These are phyloP conservation scores for Pseudofabraea citricarpa DNA, from an alignment of 2,329 filamentous ascomycete genomes.

Conservation along the genomic window DNA sequence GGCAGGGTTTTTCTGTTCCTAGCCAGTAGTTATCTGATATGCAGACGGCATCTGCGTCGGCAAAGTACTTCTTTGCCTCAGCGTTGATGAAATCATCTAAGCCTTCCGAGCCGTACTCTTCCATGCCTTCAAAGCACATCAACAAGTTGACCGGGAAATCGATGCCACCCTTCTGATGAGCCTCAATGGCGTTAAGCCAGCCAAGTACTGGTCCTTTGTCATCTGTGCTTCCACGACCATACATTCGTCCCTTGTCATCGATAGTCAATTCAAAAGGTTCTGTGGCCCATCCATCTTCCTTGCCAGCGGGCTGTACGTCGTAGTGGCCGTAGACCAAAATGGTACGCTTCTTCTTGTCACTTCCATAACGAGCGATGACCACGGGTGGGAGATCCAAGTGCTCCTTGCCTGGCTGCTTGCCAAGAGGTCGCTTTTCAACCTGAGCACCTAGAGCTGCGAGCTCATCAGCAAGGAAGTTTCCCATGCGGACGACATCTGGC, in stretches of 20 bases:
- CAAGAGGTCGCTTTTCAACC: constrained; percentile 81
- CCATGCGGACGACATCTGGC: constrained; percentile 94
- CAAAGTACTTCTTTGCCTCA: constrained; percentile 92
- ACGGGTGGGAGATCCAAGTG: constrained; percentile 89
- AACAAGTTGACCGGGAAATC: constrained; percentile 97
- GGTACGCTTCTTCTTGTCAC: constrained; percentile 86
- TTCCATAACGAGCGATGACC: constrained; percentile 86
- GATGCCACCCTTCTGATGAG: constrained; percentile 89
- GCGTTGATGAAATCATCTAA: constrained; percentile 89
- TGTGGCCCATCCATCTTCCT: constrained; percentile 92
- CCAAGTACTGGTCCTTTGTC: constrained; percentile 97
- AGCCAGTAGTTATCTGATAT: constrained; percentile 99
- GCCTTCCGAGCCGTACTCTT: constrained; percentile 96
- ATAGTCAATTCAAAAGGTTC: constrained; percentile 88
- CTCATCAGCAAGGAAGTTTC: constrained; percentile 80
- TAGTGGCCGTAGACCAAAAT: constrained; percentile 98
- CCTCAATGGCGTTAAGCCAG: constrained; percentile 97
- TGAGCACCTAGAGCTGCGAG: constrained; percentile 78
- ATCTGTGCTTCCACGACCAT: constrained; percentile 89
- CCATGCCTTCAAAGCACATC: constrained; percentile 99
- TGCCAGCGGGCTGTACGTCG: constrained; percentile 92
- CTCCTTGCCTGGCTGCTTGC: constrained; percentile 88
- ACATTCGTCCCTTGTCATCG: constrained; percentile 92
- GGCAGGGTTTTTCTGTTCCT: constrained; percentile 94
- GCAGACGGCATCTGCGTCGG: constrained; percentile 91